Conservation (phyloP, 176 grass and related monocot species). For the barley (Hordeum vulgare) region MorexV3_pseudomolecules_assembly NC_058523.1:522593623-522594122, state of each 20-base stretch:
- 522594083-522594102: constrained; percentile 45
- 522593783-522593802: not conserved
- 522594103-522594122: constrained; percentile 10
- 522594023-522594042: constrained; percentile 8
- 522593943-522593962: constrained; percentile 44
- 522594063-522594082: constrained; percentile 25
- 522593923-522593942: not conserved
- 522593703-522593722: constrained; percentile 72
- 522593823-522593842: not conserved
- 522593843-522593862: constrained; percentile 1
- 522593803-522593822: not conserved
- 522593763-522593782: constrained; percentile 7
- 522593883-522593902: constrained; percentile 47
- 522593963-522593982: constrained; percentile 20
- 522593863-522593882: constrained; percentile 5
- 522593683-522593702: constrained; percentile 32
- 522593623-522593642: constrained; percentile 4
- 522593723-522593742: constrained; percentile 65
- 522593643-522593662: constrained; percentile 48
- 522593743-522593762: constrained; percentile 59
- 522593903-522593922: constrained; percentile 9
- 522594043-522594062: constrained; percentile 5
- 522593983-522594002: constrained; percentile 23
- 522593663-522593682: constrained; percentile 37
- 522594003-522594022: constrained; percentile 25